Conservation (phyloP, 495 filamentous ascomycete genomes). For the Aspergillus funiculosus region DNA sequence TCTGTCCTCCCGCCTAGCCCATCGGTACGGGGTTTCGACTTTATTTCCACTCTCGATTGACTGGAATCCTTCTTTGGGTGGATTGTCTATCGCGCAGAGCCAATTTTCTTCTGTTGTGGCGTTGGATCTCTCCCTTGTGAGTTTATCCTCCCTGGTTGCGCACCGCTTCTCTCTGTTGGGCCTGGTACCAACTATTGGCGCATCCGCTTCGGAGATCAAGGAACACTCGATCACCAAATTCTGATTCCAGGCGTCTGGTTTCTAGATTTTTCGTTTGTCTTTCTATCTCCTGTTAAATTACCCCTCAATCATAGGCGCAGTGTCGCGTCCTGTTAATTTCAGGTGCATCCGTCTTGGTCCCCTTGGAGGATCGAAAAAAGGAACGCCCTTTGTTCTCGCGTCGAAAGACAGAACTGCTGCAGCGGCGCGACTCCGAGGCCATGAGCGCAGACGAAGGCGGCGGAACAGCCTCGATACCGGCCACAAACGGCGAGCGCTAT, state of each 20-base stretch:
- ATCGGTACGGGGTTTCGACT: slow-evolving; percentile 5
- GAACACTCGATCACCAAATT: slow-evolving; percentile 14
- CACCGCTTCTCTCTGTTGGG: slow-evolving; percentile 25
- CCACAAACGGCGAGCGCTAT: slow-evolving; percentile 37
- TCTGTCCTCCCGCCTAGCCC: slow-evolving; percentile 11
- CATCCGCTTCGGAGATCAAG: slow-evolving; percentile 27
- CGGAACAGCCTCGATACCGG: slow-evolving; percentile 30
- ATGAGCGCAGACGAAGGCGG: slow-evolving; percentile 44
- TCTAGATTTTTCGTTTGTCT: slow-evolving; percentile 1
- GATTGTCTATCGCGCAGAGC: background rate
- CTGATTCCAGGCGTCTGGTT: background rate
- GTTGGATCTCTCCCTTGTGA: slow-evolving; percentile 12
- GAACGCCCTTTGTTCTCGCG: slow-evolving; percentile 18
- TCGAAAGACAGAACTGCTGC: slow-evolving; percentile 19
- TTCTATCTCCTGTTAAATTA: background rate
- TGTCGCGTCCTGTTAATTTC: slow-evolving; percentile 12
- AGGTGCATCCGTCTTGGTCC: background rate
- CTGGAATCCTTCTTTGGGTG: slow-evolving; percentile 4
- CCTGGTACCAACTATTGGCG: slow-evolving; percentile 30
- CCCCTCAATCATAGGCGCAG: slow-evolving; percentile 3
- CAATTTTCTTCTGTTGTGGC: slow-evolving; percentile 18
- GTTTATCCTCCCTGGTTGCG: slow-evolving; percentile 28
- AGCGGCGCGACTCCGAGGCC: slow-evolving; percentile 27
- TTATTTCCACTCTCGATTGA: slow-evolving; percentile 7
- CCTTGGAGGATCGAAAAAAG: slow-evolving; percentile 4